A percentile compares a stretch with the other conserved stretches of the same genome.
These are phyloP conservation scores for Mycena sp. DNA, from an alignment of 1,284 basidiomycete genomes.

Conservation along the genomic window DNA sequence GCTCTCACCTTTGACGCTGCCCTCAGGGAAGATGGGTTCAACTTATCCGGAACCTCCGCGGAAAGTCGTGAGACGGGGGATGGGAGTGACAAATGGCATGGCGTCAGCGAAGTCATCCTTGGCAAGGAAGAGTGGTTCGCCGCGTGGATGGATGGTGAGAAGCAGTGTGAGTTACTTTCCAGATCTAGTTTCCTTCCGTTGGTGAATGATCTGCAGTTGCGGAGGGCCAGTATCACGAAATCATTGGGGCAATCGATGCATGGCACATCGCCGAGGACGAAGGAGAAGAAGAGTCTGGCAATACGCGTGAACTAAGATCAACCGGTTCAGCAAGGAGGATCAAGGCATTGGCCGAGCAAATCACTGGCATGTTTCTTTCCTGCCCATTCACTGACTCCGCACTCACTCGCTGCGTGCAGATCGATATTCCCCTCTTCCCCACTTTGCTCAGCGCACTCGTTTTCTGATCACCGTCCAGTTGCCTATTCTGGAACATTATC, in stretches of 20 bases:
- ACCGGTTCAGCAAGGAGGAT: conserved; percentile 86
- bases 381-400: neutral
- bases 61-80: conserved; percentile 34
- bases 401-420: conserved; percentile 54
- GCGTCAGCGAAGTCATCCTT: conserved; percentile 84
- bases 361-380: conserved; percentile 69
- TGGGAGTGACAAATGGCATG: conserved; percentile 64
- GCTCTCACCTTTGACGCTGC: conserved; percentile 89
- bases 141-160: conserved; percentile 89
- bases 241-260: conserved; percentile 84
- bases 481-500: conserved; percentile 84
- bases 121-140: conserved; percentile 90
- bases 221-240: conserved; percentile 82
- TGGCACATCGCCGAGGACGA: conserved; percentile 88
- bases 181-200: conserved; percentile 2
- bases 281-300: conserved; percentile 55
- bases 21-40: conserved; percentile 81
- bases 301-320: conserved; percentile 60
- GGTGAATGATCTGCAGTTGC: conserved; percentile 60
- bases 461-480: conserved; percentile 90
- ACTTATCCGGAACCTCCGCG: conserved; percentile 61
- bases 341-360: conserved; percentile 86
- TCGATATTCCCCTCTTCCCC: conserved; percentile 89
- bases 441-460: conserved; percentile 77
- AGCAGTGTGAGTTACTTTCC: conserved; percentile 72